Evolutionary conservation across 2,329 filamentous ascomycete species (phyloP).

Genomic region (Aphanoascus verrucosus): DNA sequence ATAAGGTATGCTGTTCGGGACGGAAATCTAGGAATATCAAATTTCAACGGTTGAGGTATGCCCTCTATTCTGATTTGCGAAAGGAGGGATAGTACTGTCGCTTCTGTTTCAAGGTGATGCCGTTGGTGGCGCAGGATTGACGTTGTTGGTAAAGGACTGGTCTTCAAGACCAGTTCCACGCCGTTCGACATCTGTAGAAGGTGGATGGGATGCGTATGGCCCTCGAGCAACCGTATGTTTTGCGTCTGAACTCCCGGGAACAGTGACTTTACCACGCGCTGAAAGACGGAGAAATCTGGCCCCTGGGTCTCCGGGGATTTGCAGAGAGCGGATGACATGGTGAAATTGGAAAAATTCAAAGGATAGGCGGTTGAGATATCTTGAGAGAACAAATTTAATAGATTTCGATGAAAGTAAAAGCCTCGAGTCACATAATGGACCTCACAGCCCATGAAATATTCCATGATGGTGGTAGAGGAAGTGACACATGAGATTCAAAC

Average conservation of each 20-base stretch:
- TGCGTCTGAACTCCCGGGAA: conserved; percentile 9
- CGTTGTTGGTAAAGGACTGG: conserved; percentile 25
- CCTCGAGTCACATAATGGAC: conserved; percentile 1
- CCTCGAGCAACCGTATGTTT: conserved; percentile 13
- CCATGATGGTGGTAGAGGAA: neutral
- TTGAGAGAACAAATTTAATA: conserved; percentile 13
- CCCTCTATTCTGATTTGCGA: conserved; percentile 25
- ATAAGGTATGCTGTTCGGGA: conserved; percentile 29
- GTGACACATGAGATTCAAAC: neutral
- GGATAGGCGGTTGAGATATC: conserved; percentile 8
- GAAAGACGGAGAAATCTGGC: conserved; percentile 9
- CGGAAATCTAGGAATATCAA: conserved; percentile 23
- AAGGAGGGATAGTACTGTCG: conserved; percentile 30
- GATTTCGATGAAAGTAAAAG: conserved; percentile 7
- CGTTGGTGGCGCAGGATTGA: conserved; percentile 34
- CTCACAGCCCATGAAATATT: conserved; percentile 2
- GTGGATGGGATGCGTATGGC: conserved; percentile 29
- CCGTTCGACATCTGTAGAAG: conserved; percentile 32
- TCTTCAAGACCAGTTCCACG: conserved; percentile 29
- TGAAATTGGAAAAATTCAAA: conserved; percentile 7
- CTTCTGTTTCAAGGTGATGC: conserved; percentile 32
- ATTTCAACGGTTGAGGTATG: conserved; percentile 31
- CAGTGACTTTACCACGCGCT: conserved; percentile 10
- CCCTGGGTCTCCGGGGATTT: conserved; percentile 3
- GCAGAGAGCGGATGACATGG: conserved; percentile 6